Conservation (phyloP, 768 basidiomycete species). For the Goffeauzyma gilvescens region DNA sequence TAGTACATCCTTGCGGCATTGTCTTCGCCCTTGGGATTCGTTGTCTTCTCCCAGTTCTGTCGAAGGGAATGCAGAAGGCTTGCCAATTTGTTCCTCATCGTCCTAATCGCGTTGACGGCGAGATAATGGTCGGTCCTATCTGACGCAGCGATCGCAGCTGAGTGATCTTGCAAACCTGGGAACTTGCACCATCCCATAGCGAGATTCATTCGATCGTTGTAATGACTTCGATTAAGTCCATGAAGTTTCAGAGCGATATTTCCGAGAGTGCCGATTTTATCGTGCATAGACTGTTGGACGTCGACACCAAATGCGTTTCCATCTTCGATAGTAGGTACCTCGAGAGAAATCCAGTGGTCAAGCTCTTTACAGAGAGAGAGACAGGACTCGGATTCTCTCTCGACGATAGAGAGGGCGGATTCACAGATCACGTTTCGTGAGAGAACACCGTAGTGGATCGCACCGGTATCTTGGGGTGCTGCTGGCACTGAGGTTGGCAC, state of each 20-base stretch:
- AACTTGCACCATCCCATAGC: neutral
- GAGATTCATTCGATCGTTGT: neutral
- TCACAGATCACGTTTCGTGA: no score
- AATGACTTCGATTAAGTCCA: neutral
- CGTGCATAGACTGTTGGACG: neutral
- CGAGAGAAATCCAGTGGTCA: neutral
- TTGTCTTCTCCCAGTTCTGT: neutral
- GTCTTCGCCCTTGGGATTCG: neutral
- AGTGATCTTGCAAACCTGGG: neutral
- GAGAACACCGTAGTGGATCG: no score
- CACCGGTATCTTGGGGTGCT: no score
- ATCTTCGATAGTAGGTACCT: neutral
- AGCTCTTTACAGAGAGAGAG: neutral
- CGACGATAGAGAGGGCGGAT: no score
- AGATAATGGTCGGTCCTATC: neutral
- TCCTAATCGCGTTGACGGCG: neutral
- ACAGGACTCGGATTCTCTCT: neutral
- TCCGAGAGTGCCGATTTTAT: neutral
- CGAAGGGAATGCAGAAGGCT: neutral
- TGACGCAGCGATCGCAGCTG: neutral
- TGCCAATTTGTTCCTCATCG: neutral
- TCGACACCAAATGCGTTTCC: neutral
- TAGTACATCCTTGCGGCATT: neutral
- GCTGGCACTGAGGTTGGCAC: no score
- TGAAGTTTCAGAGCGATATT: neutral